phyloP scores from a whole-genome alignment of 2,329 filamentous ascomycete species.

The Ambrosiella beaveri region DNA sequence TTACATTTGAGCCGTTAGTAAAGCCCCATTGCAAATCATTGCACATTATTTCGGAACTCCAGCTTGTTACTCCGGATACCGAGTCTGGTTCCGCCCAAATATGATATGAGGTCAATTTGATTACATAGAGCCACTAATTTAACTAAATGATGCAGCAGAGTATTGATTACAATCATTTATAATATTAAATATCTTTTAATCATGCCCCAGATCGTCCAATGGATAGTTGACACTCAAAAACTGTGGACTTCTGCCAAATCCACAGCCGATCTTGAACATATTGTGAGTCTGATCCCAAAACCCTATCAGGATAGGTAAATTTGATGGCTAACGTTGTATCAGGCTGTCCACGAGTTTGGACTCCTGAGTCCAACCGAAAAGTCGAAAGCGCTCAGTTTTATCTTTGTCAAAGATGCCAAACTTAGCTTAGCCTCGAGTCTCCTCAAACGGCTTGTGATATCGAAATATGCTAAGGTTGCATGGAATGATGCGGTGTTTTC shows the following conservation, averaged over 20 bases:
- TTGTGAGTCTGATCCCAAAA: conserved; percentile 22
- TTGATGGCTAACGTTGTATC: not conserved
- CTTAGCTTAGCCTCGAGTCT: conserved; percentile 57
- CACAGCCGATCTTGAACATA: conserved; percentile 30
- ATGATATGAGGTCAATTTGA: not conserved
- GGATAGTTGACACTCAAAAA: conserved; percentile 42
- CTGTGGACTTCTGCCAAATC: conserved; percentile 36
- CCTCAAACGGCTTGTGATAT: conserved; percentile 54
- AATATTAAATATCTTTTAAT: not conserved
- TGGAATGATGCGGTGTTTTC: conserved; percentile 43
- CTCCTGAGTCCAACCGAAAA: conserved; percentile 39
- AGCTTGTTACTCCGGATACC: not conserved
- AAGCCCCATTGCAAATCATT: not conserved
- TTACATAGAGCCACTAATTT: not conserved
- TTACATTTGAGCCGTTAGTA: no score
- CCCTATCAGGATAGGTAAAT: not conserved
- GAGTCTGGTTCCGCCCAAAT: not conserved
- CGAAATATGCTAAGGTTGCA: conserved; percentile 36
- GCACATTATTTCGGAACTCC: not conserved
- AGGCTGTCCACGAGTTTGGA: conserved; percentile 37
- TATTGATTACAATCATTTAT: no score
- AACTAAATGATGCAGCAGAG: no score
- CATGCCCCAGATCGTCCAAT: conserved; percentile 30
- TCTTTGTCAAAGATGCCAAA: conserved; percentile 54
- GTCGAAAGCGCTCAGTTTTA: conserved; percentile 39